These are phyloP conservation scores for Populus alba DNA, from an alignment of 345 rosid genomes.

Conservation along the genomic window DNA sequence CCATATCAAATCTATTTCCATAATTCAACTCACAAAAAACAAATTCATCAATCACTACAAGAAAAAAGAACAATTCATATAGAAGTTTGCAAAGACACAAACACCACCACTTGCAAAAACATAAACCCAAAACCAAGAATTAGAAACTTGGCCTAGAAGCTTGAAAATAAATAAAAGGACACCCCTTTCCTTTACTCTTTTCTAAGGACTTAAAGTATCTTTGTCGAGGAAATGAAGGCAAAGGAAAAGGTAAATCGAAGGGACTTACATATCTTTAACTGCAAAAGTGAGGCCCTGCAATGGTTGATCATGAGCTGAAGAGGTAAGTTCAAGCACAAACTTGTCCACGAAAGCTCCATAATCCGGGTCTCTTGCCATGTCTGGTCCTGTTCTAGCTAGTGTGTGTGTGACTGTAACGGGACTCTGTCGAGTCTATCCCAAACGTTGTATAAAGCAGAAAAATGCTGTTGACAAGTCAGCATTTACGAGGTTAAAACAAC, in stretches of 20 bases:
- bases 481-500: no score
- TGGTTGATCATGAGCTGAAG: constrained; percentile 51
- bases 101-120: background rate
- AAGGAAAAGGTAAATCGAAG: background rate
- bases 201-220: no score
- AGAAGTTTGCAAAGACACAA: background rate
- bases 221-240: no score
- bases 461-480: background rate
- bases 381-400: background rate
- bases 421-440: background rate
- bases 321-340: constrained; percentile 42
- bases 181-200: background rate
- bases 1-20: constrained; percentile 66
- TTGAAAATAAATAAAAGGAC: background rate
- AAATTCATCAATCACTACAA: background rate
- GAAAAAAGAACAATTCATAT: no score
- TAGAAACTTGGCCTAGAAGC: background rate
- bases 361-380: constrained; percentile 50
- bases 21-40: background rate
- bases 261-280: constrained; percentile 78
- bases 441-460: background rate
- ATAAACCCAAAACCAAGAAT: constrained; percentile 13
- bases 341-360: constrained; percentile 87
- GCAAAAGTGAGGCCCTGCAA: constrained; percentile 70
- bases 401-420: background rate